phyloP scores from a whole-genome alignment of 352 stramenopile species.

The Globisporangium acanthophoron region DNA sequence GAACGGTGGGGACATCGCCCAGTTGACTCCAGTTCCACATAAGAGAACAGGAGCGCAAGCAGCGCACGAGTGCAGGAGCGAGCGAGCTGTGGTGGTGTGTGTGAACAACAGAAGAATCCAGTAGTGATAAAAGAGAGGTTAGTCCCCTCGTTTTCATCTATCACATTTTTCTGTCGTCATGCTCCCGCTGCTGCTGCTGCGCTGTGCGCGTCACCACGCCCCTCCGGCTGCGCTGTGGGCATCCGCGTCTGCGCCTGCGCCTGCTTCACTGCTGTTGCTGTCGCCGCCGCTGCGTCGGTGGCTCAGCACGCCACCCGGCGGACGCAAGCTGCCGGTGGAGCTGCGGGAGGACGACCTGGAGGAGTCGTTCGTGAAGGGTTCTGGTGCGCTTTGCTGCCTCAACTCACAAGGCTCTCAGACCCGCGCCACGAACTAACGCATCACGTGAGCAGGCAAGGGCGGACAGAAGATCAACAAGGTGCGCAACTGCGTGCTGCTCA shows the following conservation, averaged over 20 bases:
- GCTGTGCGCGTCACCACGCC: too few species aligned
- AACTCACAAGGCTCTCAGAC: too few species aligned
- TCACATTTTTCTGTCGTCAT: too few species aligned
- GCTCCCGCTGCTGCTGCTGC: too few species aligned
- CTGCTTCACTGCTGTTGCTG: background rate
- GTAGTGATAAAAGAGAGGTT: too few species aligned
- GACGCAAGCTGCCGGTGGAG: conserved; percentile 17
- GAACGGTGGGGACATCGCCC: too few species aligned
- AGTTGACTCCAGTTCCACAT: too few species aligned
- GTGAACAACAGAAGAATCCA: too few species aligned
- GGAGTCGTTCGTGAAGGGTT: conserved; percentile 85
- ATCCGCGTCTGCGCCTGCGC: background rate
- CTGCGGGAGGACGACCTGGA: conserved; percentile 63
- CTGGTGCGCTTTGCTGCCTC: conserved; percentile 23
- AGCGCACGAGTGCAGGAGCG: too few species aligned
- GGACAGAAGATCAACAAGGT: conserved; percentile 92
- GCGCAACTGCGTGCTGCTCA: conserved; percentile 85
- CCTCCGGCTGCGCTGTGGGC: background rate
- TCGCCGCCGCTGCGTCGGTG: background rate
- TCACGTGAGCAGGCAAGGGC: conserved; percentile 45
- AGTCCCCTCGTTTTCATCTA: too few species aligned
- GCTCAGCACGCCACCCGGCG: background rate
- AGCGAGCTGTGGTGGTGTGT: too few species aligned
- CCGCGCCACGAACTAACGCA: background rate
- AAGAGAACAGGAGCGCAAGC: too few species aligned